Conservation (phyloP, 208 protist species). For the Leishmania gerbilli region DNA sequence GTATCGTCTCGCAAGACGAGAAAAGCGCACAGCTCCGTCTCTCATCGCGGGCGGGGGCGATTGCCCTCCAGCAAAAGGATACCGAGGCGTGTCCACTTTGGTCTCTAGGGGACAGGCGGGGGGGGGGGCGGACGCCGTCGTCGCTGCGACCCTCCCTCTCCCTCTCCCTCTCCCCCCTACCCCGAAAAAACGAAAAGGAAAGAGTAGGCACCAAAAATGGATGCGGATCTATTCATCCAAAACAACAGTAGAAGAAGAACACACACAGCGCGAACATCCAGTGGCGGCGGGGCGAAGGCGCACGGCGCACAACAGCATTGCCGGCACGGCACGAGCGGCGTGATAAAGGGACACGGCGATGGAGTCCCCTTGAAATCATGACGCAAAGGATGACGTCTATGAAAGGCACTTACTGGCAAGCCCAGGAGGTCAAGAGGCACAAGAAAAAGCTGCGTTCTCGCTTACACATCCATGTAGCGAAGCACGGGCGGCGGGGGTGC, state of each 20-base stretch:
- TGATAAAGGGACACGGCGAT: background rate
- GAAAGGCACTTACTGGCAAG: background rate
- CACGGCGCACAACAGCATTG: background rate
- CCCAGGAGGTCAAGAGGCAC: background rate
- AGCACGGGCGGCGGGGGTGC: conserved; percentile 11
- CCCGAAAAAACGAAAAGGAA: background rate
- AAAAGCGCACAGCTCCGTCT: background rate
- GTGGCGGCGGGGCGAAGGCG: no score
- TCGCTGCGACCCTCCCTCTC: no score
- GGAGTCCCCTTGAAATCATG: no score
- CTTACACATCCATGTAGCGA: conserved; percentile 14
- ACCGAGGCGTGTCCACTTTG: background rate
- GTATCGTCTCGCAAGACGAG: background rate
- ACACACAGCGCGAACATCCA: background rate
- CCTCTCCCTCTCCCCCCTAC: no score
- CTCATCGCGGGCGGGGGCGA: background rate
- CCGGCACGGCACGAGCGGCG: background rate
- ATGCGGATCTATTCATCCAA: background rate
- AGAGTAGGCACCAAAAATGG: no score
- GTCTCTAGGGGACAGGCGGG: background rate
- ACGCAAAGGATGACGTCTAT: background rate
- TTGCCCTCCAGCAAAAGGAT: background rate
- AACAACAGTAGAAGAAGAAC: background rate
- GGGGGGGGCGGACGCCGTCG: no score
- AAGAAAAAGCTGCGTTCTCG: background rate